Evolutionary conservation across 768 basidiomycete genomes (phyloP).

Genomic region (Crepidotus variabilis): DNA sequence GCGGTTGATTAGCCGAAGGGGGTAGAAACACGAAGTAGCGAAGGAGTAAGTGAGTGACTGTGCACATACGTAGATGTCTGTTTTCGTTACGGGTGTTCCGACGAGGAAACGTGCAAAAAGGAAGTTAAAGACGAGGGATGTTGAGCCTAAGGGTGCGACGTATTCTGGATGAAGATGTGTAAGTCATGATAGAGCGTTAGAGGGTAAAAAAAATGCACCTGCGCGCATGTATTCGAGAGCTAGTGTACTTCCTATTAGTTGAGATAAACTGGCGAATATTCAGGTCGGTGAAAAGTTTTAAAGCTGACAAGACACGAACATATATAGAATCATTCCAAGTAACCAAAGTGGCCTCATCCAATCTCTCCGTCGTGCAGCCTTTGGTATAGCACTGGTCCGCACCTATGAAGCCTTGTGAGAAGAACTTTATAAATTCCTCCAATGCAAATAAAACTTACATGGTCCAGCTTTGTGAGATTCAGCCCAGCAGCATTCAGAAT

Average conservation of each 20-base stretch:
- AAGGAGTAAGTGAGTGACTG: not conserved
- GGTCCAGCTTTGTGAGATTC: constrained; percentile 92
- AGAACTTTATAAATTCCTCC: not conserved
- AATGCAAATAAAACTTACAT: constrained; percentile 44
- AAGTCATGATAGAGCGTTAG: not conserved
- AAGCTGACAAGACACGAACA: constrained; percentile 37
- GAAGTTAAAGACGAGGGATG: constrained; percentile 94
- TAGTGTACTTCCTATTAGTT: constrained; percentile 83
- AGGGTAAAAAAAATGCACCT: constrained; percentile 35
- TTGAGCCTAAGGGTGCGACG: constrained; percentile 92
- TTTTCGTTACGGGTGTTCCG: constrained; percentile 78
- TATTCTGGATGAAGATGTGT: constrained; percentile 56
- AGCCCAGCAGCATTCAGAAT: constrained; percentile 91
- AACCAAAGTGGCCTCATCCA: constrained; percentile 88
- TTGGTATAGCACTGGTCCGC: constrained; percentile 72
- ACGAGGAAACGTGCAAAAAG: constrained; percentile 88
- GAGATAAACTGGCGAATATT: constrained; percentile 55
- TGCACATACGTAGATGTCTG: constrained; percentile 71
- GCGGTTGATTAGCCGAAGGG: too few relatives aligned
- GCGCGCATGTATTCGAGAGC: constrained; percentile 88
- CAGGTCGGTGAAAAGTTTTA: constrained; percentile 1
- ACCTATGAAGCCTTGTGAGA: constrained; percentile 38
- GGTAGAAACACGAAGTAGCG: not conserved
- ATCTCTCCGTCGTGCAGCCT: constrained; percentile 66
- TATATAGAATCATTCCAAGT: constrained; percentile 91